These are phyloP conservation scores for Leccinellum rugosiceps DNA, from an alignment of 768 basidiomycete species.

Conservation along the genomic window DNA sequence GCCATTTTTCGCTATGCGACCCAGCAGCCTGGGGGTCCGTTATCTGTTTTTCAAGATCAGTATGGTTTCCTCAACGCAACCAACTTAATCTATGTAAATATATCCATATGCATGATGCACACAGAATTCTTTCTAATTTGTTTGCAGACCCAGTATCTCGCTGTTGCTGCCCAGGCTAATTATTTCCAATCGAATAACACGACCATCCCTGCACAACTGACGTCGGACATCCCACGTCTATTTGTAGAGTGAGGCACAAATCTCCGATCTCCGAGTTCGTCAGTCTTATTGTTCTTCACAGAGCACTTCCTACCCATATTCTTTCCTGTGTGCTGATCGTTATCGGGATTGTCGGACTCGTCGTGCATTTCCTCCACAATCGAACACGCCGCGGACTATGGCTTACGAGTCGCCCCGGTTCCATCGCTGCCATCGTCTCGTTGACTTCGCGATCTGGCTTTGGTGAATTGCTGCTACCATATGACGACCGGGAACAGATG, in stretches of 20 bases:
- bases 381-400: slow-evolving; percentile 46
- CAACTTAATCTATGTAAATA: too few species aligned
- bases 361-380: slow-evolving; percentile 47
- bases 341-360: slow-evolving; percentile 45
- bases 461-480: slow-evolving; percentile 56
- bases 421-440: slow-evolving; percentile 53
- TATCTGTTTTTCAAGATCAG: too few species aligned
- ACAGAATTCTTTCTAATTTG: neutral
- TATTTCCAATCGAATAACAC: slow-evolving; percentile 50
- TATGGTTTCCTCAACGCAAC: too few species aligned
- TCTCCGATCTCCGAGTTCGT: neutral
- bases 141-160: slow-evolving; percentile 53
- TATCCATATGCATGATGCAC: too few species aligned
- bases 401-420: slow-evolving; percentile 55
- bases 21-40: too few species aligned
- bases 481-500: too few species aligned
- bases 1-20: too few species aligned
- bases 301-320: slow-evolving; percentile 49
- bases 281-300: slow-evolving; percentile 23
- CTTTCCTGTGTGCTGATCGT: slow-evolving; percentile 49
- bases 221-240: slow-evolving; percentile 45
- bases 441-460: slow-evolving; percentile 61
- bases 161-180: slow-evolving; percentile 51
- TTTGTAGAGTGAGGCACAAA: slow-evolving; percentile 50
- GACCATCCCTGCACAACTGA: slow-evolving; percentile 39